Base-by-base conservation (phyloP, 2,329 filamentous ascomycete species). In the Fusarium ramigenum region DNA sequence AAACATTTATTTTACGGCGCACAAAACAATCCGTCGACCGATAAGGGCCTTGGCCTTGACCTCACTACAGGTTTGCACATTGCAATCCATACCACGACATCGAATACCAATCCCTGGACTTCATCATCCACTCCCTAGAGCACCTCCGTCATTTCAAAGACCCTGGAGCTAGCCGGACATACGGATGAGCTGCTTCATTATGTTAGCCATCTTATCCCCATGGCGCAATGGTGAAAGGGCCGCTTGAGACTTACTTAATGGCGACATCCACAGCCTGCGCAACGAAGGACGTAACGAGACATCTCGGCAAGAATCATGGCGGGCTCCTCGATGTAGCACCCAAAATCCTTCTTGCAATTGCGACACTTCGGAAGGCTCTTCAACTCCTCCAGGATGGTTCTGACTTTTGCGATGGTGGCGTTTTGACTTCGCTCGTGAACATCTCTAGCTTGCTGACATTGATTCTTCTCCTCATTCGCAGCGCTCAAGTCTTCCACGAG, bases 101-200 rank as follows among this genome's bases (percentile, higher is more conserved):
- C 12, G 18, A 7, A 19, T 19, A 25, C 23, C 9, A 53, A 36
- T 37, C 4, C 6, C n/a, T 10, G 2, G 1, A 14, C 18, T 37
- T 16, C 0, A 11, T 2, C 9, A 25, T 21, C 32, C 1, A 3
- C n/a, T 21, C 6, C 2, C n/a, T 5, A 11, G 9, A 8, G 6
- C 18, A 52, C 12, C 3, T 37, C 0, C 7, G 32, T 2, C 2
- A 5, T 11, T 3, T 11, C 12, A n/a, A 10, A 8, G 8, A 47
- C 1, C 7, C 9, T n/a, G 2, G 4, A 0, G 4, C 19, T n/a
- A 7, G 9, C 9, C 2, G 0, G 25, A n/a, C 28, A 1, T 9
- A 18, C 0, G 7, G 2, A 4, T 15, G 4, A n/a, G 11, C 6
- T 21, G 11, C 4, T 21, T 36, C 0, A 4, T 15, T 25, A 0